These are phyloP conservation scores for Peronospora farinosa DNA, from an alignment of 352 stramenopile species.

Conservation along the genomic window DNA sequence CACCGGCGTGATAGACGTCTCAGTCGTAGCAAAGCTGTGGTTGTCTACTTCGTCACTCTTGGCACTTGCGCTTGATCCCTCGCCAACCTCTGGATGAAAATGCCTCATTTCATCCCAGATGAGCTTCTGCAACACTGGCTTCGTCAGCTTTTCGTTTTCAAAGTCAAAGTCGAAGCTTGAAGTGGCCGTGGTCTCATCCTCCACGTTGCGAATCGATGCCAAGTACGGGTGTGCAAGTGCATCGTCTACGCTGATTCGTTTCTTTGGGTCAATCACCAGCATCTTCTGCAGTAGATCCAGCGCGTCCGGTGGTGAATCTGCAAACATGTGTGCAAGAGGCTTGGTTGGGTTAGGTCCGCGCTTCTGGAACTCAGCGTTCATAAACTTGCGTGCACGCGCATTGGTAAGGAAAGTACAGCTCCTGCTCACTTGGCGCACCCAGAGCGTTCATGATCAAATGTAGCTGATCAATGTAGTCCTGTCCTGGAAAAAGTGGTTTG, in stretches of 20 bases:
- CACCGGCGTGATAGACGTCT: constrained; percentile 32
- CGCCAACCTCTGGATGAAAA: constrained; percentile 62
- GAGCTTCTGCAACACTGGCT: constrained; percentile 71
- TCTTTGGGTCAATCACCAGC: constrained; percentile 89
- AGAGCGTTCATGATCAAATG: constrained; percentile 96
- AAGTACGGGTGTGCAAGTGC: constrained; percentile 88
- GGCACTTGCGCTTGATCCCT: constrained; percentile 20
- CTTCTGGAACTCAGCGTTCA: constrained; percentile 78
- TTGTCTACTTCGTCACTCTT: constrained; percentile 13
- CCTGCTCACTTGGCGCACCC: constrained; percentile 89
- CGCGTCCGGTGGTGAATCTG: constrained; percentile 49
- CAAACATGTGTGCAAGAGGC: constrained; percentile 67
- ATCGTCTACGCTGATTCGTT: constrained; percentile 87
- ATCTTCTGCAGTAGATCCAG: constrained; percentile 89
- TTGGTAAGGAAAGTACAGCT: constrained; percentile 98
- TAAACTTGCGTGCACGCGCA: constrained; percentile 71
- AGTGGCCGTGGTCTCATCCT: constrained; percentile 81
- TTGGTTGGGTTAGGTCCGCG: constrained; percentile 58
- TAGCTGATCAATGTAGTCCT: constrained; percentile 92
- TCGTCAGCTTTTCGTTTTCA: constrained; percentile 83
- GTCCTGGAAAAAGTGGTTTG: constrained; percentile 96
- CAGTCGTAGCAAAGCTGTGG: constrained; percentile 19
- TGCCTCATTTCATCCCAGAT: constrained; percentile 82
- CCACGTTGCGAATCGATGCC: constrained; percentile 77
- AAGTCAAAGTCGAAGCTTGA: constrained; percentile 83